These are phyloP conservation scores for Tillandsia fasciculata DNA, from an alignment of 176 grass and related monocot genomes.

Conservation along the genomic window DNA sequence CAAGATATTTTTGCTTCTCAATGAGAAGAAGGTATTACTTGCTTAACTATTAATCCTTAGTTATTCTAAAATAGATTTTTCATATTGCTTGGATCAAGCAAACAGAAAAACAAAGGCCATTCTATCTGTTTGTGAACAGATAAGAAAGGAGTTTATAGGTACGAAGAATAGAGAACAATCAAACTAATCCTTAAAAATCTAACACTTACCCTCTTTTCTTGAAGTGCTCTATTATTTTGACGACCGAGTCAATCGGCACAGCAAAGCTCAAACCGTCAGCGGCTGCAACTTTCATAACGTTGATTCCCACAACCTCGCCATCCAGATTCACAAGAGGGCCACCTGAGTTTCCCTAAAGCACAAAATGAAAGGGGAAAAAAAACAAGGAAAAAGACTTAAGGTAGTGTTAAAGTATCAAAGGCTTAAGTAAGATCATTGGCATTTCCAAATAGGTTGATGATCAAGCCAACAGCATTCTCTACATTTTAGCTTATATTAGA, in stretches of 20 bases:
- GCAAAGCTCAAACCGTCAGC: conserved; percentile 80
- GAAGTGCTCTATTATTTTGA: conserved; percentile 80
- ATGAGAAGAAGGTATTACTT: no score
- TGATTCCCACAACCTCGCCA: conserved; percentile 80
- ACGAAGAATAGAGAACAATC: neutral
- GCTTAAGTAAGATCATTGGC: neutral
- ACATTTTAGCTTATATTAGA: neutral
- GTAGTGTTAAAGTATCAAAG: neutral
- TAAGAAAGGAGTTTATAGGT: neutral
- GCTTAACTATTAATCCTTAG: no score
- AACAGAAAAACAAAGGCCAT: no score
- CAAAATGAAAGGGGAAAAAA: neutral
- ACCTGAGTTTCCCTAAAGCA: conserved; percentile 67
- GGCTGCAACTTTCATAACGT: conserved; percentile 44
- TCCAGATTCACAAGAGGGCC: conserved; percentile 86
- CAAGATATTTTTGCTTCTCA: no score
- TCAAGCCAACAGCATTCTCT: no score
- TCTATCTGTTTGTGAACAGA: neutral
- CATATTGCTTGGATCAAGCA: no score
- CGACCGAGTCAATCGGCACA: conserved; percentile 56
- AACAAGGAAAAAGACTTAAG: neutral
- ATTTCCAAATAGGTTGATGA: neutral
- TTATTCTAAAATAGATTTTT: no score
- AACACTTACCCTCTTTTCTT: conserved; percentile 50
- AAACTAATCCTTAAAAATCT: neutral